These are phyloP conservation scores for Jamesozyma rosinii DNA, from an alignment of 805 yeast genomes.

Conservation along the genomic window DNA sequence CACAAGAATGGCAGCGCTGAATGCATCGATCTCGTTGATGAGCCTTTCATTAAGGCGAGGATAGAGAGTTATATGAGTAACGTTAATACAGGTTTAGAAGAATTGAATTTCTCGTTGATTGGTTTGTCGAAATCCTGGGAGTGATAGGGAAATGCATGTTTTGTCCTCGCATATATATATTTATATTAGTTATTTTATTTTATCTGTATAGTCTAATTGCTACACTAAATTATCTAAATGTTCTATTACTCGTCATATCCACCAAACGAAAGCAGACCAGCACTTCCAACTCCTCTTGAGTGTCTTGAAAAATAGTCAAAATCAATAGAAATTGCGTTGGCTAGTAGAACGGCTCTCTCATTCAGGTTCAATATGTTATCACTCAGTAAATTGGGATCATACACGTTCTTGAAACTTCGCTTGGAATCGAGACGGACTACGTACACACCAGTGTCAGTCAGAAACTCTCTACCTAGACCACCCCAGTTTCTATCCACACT, in stretches of 20 bases:
- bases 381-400: constrained; percentile 34
- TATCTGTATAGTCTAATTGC: neutral
- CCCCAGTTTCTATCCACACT: constrained; percentile 90
- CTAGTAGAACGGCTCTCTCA: constrained; percentile 78
- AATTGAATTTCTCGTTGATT: constrained; percentile 62
- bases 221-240: neutral
- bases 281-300: constrained; percentile 49
- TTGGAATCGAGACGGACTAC: constrained; percentile 71
- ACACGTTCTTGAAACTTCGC: constrained; percentile 51
- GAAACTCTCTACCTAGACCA: constrained; percentile 84
- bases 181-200: neutral
- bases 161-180: neutral
- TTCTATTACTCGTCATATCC: constrained; percentile 17
- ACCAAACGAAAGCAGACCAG: constrained; percentile 29
- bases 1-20: constrained; percentile 11
- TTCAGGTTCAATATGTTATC: constrained; percentile 48
- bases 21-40: constrained; percentile 43
- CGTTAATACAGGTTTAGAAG: constrained; percentile 46
- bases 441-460: constrained; percentile 92
- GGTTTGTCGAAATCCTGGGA: constrained; percentile 46
- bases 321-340: constrained; percentile 84
- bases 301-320: constrained; percentile 96
- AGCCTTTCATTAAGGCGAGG: constrained; percentile 40
- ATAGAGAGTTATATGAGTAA: constrained; percentile 59
- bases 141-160: neutral